phyloP scores from a whole-genome alignment of 2,329 filamentous ascomycete genomes.

The Fusarium sp. region DNA sequence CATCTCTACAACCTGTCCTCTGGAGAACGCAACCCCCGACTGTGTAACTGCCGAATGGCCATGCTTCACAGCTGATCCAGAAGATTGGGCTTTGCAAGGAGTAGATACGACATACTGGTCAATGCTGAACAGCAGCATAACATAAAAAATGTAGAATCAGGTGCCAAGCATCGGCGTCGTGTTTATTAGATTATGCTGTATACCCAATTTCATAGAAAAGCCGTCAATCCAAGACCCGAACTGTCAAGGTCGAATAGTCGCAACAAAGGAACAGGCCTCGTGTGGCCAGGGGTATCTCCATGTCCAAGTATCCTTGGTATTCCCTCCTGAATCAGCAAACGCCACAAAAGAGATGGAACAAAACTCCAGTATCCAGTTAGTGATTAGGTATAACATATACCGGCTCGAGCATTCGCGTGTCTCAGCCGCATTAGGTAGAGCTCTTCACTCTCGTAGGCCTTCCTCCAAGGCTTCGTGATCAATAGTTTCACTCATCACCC shows the following conservation, averaged over 20 bases:
- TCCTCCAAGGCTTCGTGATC: constrained; percentile 71
- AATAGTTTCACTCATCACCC: constrained; percentile 66
- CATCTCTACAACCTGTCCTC: constrained; percentile 11
- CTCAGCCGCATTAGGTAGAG: background rate
- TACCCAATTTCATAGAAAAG: constrained; percentile 21
- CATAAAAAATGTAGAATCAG: background rate
- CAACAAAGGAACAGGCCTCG: constrained; percentile 35
- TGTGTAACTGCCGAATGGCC: constrained; percentile 37
- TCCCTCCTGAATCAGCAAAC: constrained; percentile 31
- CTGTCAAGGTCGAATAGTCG: constrained; percentile 3
- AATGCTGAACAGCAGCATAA: constrained; percentile 43
- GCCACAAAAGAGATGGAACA: constrained; percentile 34
- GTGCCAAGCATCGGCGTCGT: background rate
- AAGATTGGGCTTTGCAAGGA: constrained; percentile 55
- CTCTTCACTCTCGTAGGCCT: constrained; percentile 54
- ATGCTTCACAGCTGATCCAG: constrained; percentile 45
- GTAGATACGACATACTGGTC: constrained; percentile 52
- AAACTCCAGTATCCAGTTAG: constrained; percentile 34
- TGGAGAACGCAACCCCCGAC: constrained; percentile 1
- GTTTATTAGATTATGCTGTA: constrained; percentile 29
- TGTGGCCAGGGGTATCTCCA: constrained; percentile 44
- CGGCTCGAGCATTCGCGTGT: background rate
- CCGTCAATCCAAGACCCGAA: constrained; percentile 22
- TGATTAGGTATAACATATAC: constrained; percentile 17
- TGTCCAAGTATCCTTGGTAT: constrained; percentile 25